Conservation (phyloP, 169 alveolate genomes). For the Perkinsus chesapeaki region DNA sequence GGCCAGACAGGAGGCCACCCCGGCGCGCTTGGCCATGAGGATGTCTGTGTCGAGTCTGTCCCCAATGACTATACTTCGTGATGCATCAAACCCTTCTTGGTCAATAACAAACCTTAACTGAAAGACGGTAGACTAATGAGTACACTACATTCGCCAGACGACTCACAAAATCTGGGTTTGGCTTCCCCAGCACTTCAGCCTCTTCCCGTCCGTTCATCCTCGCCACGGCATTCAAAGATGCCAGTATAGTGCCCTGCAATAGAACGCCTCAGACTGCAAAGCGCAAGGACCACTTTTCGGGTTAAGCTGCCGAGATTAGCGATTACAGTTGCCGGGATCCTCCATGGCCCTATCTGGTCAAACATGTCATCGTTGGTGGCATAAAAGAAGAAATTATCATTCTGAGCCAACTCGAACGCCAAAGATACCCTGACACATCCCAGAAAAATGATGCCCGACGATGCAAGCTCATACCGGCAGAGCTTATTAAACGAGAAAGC, state of each 20-base stretch:
- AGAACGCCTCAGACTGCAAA: background rate
- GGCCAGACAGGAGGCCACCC: background rate
- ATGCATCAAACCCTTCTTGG: background rate
- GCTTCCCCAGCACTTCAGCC: background rate
- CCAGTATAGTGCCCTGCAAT: background rate
- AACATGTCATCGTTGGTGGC: background rate
- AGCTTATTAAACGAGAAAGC: background rate
- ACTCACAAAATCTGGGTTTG: background rate
- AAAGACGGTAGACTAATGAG: background rate
- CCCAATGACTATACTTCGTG: background rate
- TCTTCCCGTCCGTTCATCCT: background rate
- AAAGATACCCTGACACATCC: background rate
- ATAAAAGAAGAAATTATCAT: background rate
- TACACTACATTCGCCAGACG: background rate
- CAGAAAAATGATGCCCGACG: background rate
- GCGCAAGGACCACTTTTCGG: background rate
- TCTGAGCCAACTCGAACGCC: background rate
- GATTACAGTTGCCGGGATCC: background rate
- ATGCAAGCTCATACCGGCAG: background rate
- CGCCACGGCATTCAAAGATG: background rate
- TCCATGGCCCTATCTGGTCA: background rate
- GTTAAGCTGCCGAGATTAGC: background rate
- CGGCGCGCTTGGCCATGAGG: background rate
- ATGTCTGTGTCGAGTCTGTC: background rate
- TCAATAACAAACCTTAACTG: background rate